These are phyloP conservation scores for Macaranga tanarius DNA, from an alignment of 441 rosid species.

Conservation along the genomic window DNA sequence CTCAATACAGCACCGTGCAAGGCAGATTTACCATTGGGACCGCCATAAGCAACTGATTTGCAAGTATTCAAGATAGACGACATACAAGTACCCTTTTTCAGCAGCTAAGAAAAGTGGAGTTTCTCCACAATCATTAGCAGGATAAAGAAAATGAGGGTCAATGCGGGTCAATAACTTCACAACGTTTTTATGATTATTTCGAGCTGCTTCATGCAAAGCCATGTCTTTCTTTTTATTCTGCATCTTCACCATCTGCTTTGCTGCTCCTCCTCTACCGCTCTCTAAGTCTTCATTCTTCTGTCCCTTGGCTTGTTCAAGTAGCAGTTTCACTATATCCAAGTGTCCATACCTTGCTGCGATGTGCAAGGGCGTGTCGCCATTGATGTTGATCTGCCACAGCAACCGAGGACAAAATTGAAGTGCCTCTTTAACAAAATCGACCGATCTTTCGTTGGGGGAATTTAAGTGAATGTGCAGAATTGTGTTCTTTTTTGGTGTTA, in stretches of 20 bases:
- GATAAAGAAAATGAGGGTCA: too few species aligned
- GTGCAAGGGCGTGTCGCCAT: neutral
- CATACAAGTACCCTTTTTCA: neutral
- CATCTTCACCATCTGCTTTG: constrained; percentile 5
- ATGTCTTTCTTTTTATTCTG: constrained; percentile 7
- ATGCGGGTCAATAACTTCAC: neutral
- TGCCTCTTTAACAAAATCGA: neutral
- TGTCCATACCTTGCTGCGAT: constrained; percentile 21
- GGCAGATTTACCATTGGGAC: constrained; percentile 30
- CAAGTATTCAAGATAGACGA: constrained; percentile 4
- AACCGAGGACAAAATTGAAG: constrained; percentile 11
- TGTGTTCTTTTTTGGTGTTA: too few species aligned
- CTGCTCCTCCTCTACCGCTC: neutral
- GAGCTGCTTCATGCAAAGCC: constrained; percentile 23
- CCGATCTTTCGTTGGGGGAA: neutral
- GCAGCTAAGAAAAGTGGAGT: too few species aligned
- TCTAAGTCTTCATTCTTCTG: neutral
- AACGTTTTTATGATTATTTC: neutral
- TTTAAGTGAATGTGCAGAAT: too few species aligned
- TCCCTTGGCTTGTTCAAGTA: neutral
- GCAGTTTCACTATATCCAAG: neutral
- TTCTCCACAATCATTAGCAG: too few species aligned
- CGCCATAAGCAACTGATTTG: neutral
- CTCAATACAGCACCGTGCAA: constrained; percentile 29
- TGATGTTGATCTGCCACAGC: constrained; percentile 4